Base-by-base conservation (phyloP, 2,329 filamentous ascomycete genomes). In the Cryoendolithus antarcticus region DNA sequence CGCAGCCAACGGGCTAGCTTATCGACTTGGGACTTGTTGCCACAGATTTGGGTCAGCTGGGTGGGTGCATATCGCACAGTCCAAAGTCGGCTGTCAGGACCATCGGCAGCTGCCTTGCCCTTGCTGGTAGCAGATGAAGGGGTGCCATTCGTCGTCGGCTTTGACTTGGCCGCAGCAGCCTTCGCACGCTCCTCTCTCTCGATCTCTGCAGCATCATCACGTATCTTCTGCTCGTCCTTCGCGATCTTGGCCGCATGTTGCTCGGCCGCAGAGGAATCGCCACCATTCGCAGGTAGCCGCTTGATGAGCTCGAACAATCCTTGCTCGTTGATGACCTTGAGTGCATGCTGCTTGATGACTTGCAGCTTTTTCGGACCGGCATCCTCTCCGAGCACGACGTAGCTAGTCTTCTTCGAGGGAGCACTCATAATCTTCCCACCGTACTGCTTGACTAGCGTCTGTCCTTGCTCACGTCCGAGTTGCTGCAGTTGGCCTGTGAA, bases 61-160 rank as follows among this genome's bases (percentile, higher is more conserved):
- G 82, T 83, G 2, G 91, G 91, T 0, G 91, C 91, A 61, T 98
- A 96, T 53, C 95, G 96, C 33, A 81, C 83, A 2, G 91, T 98
- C 82, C 91, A 93, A 2, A 98, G 69, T 49, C 84, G 78, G 43
- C 75, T 72, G 38, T 77, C 70, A 30, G 69, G 59, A 41, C 48
- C 55, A 2, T 59, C 52, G 7, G 63, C 58, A 24, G 70, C 53
- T 9, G 46, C 48, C 35, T 56, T 56, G 35, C 47, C 49, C 21
- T 55, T 56, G 32, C 40, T 40, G 27, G 59, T 52, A 34, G 63
- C 54, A 3, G 63, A 42, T 34, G 57, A 55, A 32, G 52, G 40
- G 30, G 63, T 62, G 39, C 63, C 63, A 24, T 65, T 63, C 37
- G 65, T 62, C 12, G 44, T 27, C 4, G 52, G 42, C 34, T 52